Conservation (phyloP, 345 rosid species). For the Salix koriyanagi region DNA sequence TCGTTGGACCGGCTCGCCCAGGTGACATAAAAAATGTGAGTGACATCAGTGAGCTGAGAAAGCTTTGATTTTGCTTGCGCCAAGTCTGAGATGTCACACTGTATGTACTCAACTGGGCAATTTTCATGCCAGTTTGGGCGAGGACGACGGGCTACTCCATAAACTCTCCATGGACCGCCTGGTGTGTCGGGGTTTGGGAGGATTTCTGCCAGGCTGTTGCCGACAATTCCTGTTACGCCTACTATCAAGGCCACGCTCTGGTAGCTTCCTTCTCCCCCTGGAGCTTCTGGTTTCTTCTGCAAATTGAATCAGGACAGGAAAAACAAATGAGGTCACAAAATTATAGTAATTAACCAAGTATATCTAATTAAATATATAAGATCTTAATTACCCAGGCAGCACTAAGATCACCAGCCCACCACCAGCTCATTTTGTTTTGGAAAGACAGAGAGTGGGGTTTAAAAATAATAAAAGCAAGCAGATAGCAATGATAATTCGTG, state of each 20-base stretch:
- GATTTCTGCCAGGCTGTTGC: conserved; percentile 18
- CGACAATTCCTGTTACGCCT: conserved; percentile 4
- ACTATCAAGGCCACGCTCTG: conserved; percentile 5
- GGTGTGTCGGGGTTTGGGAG: conserved; percentile 15
- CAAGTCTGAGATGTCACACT: conserved; percentile 10
- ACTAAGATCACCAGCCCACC: no score
- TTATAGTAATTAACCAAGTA: not conserved
- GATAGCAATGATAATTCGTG: no score
- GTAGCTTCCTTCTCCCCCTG: not conserved
- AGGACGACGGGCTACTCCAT: conserved; percentile 14
- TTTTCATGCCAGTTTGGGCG: conserved; percentile 13
- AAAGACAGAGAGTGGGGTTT: no score
- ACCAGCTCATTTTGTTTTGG: no score
- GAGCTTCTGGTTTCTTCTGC: not conserved
- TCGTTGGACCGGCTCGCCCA: conserved; percentile 4
- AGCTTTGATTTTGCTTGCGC: conserved; percentile 7
- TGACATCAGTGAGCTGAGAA: conserved; percentile 10
- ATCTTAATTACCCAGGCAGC: no score
- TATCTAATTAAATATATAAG: not conserved
- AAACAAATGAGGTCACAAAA: not conserved
- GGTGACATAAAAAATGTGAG: conserved; percentile 15
- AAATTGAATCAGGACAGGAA: not conserved
- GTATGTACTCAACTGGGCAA: conserved; percentile 13
- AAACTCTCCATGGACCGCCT: conserved; percentile 17
- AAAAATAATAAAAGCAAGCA: no score